These are phyloP conservation scores for Akanthomyces lecanii DNA, from an alignment of 2,329 filamentous ascomycete species.

Conservation along the genomic window DNA sequence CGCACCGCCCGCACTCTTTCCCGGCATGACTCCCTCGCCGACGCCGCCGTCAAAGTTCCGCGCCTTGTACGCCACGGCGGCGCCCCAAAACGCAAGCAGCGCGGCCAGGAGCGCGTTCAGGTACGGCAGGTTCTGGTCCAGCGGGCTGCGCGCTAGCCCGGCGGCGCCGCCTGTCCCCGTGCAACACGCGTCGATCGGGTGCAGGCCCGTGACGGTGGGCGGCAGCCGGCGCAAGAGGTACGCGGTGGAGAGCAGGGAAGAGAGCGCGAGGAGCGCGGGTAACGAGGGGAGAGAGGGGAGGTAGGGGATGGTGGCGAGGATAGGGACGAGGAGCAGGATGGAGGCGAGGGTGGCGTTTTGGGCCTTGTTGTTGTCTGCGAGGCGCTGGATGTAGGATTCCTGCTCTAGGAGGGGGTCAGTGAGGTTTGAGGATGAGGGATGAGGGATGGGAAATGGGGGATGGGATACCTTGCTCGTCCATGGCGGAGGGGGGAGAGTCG, in stretches of 20 bases:
- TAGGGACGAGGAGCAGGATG: conserved; percentile 43
- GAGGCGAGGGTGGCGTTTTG: conserved; percentile 11
- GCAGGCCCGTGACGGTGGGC: conserved; percentile 51
- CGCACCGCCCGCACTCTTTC: conserved; percentile 19
- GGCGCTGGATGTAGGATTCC: conserved; percentile 16
- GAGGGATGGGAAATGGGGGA: not conserved
- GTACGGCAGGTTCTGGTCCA: conserved; percentile 56
- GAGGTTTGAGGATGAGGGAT: not conserved
- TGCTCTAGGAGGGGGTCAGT: conserved; percentile 4
- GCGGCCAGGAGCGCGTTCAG: conserved; percentile 56
- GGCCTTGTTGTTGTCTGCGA: conserved; percentile 9
- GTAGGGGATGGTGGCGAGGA: conserved; percentile 41
- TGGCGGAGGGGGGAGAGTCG: conserved; percentile 19
- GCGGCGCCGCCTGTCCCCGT: conserved; percentile 25
- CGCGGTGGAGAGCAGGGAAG: conserved; percentile 58
- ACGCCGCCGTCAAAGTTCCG: not conserved
- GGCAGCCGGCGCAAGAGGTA: conserved; percentile 57
- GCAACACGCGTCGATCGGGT: conserved; percentile 42
- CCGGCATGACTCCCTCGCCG: not conserved
- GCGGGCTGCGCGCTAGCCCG: conserved; percentile 33
- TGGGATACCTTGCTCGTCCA: conserved; percentile 17
- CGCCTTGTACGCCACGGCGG: conserved; percentile 32
- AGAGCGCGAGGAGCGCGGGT: conserved; percentile 54
- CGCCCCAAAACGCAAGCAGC: conserved; percentile 46
- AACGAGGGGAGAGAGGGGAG: conserved; percentile 36